A percentile compares a stretch with the other conserved stretches of the same genome.
Conservation (phyloP, 495 filamentous ascomycete genomes). For the Parmelia sp. region DNA sequence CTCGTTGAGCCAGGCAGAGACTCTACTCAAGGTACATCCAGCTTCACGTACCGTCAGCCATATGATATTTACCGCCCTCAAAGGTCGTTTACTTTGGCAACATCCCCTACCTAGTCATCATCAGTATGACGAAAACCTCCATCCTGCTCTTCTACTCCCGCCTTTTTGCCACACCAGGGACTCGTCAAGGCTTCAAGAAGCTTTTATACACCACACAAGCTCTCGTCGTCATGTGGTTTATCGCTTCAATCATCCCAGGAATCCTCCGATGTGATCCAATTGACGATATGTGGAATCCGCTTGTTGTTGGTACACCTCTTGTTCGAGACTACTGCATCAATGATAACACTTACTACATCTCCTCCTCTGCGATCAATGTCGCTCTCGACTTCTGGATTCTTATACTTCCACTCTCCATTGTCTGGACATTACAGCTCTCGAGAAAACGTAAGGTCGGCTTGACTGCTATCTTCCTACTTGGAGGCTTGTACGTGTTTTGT, state of each 20-base stretch:
- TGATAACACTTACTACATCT: background rate
- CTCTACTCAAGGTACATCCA: background rate
- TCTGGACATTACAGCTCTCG: background rate
- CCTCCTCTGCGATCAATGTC: background rate
- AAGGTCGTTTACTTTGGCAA: background rate
- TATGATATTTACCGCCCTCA: background rate
- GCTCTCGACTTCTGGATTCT: background rate
- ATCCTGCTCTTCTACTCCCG: constrained; percentile 13
- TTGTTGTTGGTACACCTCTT: background rate
- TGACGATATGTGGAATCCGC: background rate
- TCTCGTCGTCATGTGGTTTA: constrained; percentile 6
- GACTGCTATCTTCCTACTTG: background rate
- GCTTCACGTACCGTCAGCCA: background rate
- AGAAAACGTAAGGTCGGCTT: background rate
- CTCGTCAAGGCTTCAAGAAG: constrained; percentile 4
- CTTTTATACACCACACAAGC: constrained; percentile 7
- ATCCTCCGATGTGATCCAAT: constrained; percentile 10
- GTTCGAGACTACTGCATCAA: background rate
- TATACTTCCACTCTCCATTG: background rate
- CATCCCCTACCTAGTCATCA: constrained; percentile 1
- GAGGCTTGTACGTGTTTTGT: background rate
- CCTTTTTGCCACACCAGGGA: constrained; percentile 9
- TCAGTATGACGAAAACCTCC: constrained; percentile 8
- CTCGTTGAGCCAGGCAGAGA: background rate
- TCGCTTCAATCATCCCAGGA: background rate